Evolutionary conservation across 441 rosid species (phyloP), one percentile per base, ranked within the genome.

Genomic region (Corymbia calophylla): DNA sequence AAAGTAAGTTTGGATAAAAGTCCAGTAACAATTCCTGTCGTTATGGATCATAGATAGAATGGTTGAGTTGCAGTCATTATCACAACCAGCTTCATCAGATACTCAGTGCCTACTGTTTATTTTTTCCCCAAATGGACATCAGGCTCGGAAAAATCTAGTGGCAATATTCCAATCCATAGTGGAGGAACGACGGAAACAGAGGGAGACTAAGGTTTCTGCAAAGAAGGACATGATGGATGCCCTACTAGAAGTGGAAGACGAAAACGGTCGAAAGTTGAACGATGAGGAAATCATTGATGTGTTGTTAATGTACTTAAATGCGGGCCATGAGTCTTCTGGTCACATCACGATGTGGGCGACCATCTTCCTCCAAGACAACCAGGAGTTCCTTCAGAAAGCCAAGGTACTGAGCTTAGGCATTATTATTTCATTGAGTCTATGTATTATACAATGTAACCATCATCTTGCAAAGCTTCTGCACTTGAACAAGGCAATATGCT

Each of bases 251-350:
- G 95, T 91, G 55, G 91, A 94, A 88, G 99, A 97, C 89, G 99
- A 96, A 89, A 93, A 95, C 7, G 96, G 98, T 58, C 92, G 93
- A 90, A 92, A 88, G 91, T 91, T 98, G 89, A 93, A 90, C 2
- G 94, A 97, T 1, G 95, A 97, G 87, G 98, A 98, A 55, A 95
- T 97, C 90, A 95, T 96, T 31, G 99, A 98, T 87, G 84, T 97
- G 49, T 86, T 96, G 87, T 23, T 98, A 53, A 97, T 96, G 98
- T 97, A 97, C 91, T 92, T 97, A 87, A 97, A 97, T 92, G 99
- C 97, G 0, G 98, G 98, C 88, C 99, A 98, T 89, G 99, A 97
- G 92, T 97, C 99, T 70, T 97, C 99, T 5, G 99, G 95, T 21
- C 99, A 97, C 90, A 93, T 94, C 87, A 95, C 94, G 5, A 97